phyloP scores from a whole-genome alignment of 2,329 filamentous ascomycete genomes.

The Aschersonia sp. region DNA sequence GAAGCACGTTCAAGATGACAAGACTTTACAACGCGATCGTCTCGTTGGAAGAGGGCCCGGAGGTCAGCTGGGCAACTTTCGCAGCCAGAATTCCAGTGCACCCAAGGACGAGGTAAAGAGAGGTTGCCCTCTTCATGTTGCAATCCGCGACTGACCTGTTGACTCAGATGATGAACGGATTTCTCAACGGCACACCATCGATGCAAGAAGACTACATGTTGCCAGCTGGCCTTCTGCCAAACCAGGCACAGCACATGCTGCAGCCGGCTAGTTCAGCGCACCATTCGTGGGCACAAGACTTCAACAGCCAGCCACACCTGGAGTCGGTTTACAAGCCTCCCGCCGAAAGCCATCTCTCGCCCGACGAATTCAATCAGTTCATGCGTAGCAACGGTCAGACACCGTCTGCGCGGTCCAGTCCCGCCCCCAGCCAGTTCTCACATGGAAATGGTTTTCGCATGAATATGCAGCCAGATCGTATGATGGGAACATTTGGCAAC shows the following conservation, averaged over 20 bases:
- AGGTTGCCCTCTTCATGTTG: background rate
- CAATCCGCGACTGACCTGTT: background rate
- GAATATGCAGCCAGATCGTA: conserved; percentile 21
- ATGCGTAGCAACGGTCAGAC: conserved; percentile 54
- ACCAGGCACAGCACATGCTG: conserved; percentile 33
- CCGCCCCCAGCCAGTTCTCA: conserved; percentile 31
- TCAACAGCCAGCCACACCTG: conserved; percentile 49
- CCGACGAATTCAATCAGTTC: conserved; percentile 80
- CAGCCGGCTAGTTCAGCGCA: conserved; percentile 39
- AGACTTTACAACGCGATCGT: conserved; percentile 81
- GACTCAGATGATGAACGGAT: conserved; percentile 84
- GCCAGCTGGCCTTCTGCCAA: conserved; percentile 33
- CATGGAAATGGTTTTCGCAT: conserved; percentile 30
- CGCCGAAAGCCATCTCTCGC: conserved; percentile 49
- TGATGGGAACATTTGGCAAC: too few relatives aligned
- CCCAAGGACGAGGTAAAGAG: conserved; percentile 55
- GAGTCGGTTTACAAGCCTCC: conserved; percentile 53
- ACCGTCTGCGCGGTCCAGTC: conserved; percentile 34
- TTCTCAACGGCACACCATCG: conserved; percentile 63
- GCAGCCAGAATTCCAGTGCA: conserved; percentile 52
- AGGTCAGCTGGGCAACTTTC: conserved; percentile 61
- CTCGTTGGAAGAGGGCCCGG: conserved; percentile 62
- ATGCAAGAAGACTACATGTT: conserved; percentile 40
- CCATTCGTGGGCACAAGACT: conserved; percentile 39
- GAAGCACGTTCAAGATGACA: conserved; percentile 94